These are phyloP conservation scores for Nemania abortiva DNA, from an alignment of 2,329 filamentous ascomycete species.

Conservation along the genomic window DNA sequence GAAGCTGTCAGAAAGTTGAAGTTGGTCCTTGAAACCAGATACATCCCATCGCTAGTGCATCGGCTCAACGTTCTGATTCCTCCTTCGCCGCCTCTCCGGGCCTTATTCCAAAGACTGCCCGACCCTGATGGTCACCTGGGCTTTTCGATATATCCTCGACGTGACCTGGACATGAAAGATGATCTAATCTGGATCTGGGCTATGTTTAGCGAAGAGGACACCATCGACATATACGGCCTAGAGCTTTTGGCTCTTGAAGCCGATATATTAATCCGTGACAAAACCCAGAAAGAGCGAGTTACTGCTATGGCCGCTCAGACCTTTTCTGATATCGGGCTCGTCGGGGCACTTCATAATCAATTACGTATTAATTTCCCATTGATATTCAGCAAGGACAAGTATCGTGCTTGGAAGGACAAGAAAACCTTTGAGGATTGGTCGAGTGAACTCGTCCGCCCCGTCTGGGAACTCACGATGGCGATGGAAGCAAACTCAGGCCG, in stretches of 20 bases:
- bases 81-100: neutral
- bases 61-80: neutral
- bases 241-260: neutral
- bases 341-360: neutral
- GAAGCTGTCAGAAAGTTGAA: neutral
- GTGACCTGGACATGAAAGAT: neutral
- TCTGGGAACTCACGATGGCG: neutral
- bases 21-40: neutral
- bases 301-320: neutral
- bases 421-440: neutral
- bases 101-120: neutral
- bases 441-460: neutral
- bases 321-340: neutral
- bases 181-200: constrained; percentile 1
- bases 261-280: neutral
- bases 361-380: neutral
- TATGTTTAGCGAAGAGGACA: neutral
- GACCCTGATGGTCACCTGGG: neutral
- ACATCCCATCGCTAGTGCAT: neutral
- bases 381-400: neutral
- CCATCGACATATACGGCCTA: neutral
- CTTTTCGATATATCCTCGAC: neutral
- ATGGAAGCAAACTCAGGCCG: neutral
- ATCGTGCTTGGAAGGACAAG: neutral
- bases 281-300: neutral